Evolutionary conservation across 1,139 yeast species (phyloP).

Genomic region (Hemisphaericaspora xylofermentans): DNA sequence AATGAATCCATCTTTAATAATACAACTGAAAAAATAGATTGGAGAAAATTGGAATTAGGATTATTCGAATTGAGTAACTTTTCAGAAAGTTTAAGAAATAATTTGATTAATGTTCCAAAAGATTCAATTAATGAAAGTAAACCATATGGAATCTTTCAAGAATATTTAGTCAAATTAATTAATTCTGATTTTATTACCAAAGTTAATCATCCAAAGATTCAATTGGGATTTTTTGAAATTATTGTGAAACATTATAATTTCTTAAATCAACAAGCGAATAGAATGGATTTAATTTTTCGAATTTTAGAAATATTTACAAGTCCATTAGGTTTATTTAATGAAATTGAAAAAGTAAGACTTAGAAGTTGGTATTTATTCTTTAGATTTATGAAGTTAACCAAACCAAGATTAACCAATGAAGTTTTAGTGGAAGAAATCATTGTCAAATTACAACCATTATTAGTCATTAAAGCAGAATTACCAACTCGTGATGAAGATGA

Average conservation of each 20-base stretch:
- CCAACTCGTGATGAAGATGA: slow-evolving; percentile 54
- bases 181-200: slow-evolving; percentile 51
- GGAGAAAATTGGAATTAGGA: slow-evolving; percentile 88
- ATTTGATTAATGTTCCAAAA: slow-evolving; percentile 66
- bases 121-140: slow-evolving; percentile 59
- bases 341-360: slow-evolving; percentile 67
- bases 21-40: slow-evolving; percentile 34
- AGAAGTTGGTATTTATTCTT: slow-evolving; percentile 91
- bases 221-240: slow-evolving; percentile 78
- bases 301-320: slow-evolving; percentile 78
- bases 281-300: slow-evolving; percentile 55
- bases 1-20: slow-evolving; percentile 51
- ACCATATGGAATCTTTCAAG: slow-evolving; percentile 60
- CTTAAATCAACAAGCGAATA: slow-evolving; percentile 44
- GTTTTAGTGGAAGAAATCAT: slow-evolving; percentile 37
- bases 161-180: slow-evolving; percentile 64
- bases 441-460: slow-evolving; percentile 46
- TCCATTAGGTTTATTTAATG: slow-evolving; percentile 76
- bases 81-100: slow-evolving; percentile 77
- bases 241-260: slow-evolving; percentile 76
- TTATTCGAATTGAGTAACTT: slow-evolving; percentile 75
- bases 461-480: slow-evolving; percentile 58
- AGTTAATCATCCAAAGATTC: slow-evolving; percentile 74
- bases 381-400: slow-evolving; percentile 76
- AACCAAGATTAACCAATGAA: slow-evolving; percentile 46